Conservation (phyloP, 1,284 basidiomycete genomes). For the Xerocomus nothofagi region DNA sequence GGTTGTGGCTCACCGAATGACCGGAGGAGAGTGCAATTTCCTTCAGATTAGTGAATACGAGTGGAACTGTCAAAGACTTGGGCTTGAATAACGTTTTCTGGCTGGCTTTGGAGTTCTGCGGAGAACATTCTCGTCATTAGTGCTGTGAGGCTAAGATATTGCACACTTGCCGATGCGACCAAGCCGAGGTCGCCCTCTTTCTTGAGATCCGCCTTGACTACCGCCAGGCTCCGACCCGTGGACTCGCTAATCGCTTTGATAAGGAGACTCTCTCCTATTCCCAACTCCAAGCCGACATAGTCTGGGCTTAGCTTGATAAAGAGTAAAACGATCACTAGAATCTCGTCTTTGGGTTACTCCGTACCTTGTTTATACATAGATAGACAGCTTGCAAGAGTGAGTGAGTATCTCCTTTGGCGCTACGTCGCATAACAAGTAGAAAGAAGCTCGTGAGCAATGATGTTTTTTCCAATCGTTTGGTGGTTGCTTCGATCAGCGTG, state of each 20-base stretch:
- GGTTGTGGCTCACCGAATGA: conserved; percentile 59
- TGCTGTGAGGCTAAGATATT: not conserved
- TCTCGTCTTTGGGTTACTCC: conserved; percentile 24
- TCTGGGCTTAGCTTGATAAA: conserved; percentile 82
- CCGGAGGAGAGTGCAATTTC: conserved; percentile 87
- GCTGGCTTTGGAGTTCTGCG: conserved; percentile 86
- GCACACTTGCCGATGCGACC: conserved; percentile 77
- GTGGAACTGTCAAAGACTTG: conserved; percentile 85
- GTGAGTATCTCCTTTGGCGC: conserved; percentile 65
- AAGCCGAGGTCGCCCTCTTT: conserved; percentile 94
- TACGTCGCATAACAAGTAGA: conserved; percentile 84
- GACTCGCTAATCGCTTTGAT: conserved; percentile 96
- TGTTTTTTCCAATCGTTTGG: conserved; percentile 94
- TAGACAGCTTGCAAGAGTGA: conserved; percentile 90
- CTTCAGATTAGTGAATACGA: conserved; percentile 83
- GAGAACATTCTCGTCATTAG: not conserved
- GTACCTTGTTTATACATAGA: conserved; percentile 93
- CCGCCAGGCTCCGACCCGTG: conserved; percentile 80
- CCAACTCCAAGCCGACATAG: conserved; percentile 94
- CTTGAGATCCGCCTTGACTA: conserved; percentile 92
- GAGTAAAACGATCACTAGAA: conserved; percentile 7
- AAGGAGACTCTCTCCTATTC: conserved; percentile 93
- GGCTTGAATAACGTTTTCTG: conserved; percentile 96
- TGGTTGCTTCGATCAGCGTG: conserved; percentile 89
- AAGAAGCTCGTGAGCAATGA: conserved; percentile 88